phyloP scores from a whole-genome alignment of 495 filamentous ascomycete genomes.

The Penicillium manginii region DNA sequence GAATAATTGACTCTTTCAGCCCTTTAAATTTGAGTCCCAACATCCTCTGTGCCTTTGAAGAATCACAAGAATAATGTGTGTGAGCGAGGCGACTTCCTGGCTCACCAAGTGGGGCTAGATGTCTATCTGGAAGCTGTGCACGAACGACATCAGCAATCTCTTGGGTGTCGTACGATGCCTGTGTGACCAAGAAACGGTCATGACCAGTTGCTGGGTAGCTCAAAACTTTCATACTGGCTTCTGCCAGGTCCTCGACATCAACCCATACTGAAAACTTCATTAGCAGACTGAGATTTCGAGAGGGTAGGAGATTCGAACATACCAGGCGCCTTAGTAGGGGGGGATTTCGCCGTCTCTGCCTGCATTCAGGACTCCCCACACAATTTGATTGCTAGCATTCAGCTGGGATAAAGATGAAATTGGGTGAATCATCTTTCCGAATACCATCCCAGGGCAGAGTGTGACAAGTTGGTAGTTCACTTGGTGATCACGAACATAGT shows the following conservation, averaged over 20 bases:
- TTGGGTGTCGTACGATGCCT: slow-evolving; percentile 35
- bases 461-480: slow-evolving; percentile 28
- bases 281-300: neutral
- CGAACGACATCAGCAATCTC: slow-evolving; percentile 38
- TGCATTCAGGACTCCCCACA: slow-evolving; percentile 30
- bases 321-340: slow-evolving; percentile 29
- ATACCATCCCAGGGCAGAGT: slow-evolving; percentile 34
- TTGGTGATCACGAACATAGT: slow-evolving; percentile 30
- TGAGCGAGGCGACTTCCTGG: slow-evolving; percentile 27
- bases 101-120: slow-evolving; percentile 26
- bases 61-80: slow-evolving; percentile 35
- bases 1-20: slow-evolving; percentile 25
- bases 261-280: slow-evolving; percentile 24
- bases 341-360: slow-evolving; percentile 22
- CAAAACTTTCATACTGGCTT: slow-evolving; percentile 33
- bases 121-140: slow-evolving; percentile 23
- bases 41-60: slow-evolving; percentile 20
- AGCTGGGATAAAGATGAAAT: slow-evolving; percentile 25
- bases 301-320: neutral
- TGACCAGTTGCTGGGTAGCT: slow-evolving; percentile 29
- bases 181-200: slow-evolving; percentile 39
- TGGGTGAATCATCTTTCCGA: slow-evolving; percentile 34
- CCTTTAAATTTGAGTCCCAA: slow-evolving; percentile 22
- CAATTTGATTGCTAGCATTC: slow-evolving; percentile 35
- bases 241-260: slow-evolving; percentile 41